A percentile compares a stretch with the other conserved stretches of the same genome.
These are phyloP conservation scores for Acer campestre DNA, from an alignment of 345 rosid species.

Conservation along the genomic window DNA sequence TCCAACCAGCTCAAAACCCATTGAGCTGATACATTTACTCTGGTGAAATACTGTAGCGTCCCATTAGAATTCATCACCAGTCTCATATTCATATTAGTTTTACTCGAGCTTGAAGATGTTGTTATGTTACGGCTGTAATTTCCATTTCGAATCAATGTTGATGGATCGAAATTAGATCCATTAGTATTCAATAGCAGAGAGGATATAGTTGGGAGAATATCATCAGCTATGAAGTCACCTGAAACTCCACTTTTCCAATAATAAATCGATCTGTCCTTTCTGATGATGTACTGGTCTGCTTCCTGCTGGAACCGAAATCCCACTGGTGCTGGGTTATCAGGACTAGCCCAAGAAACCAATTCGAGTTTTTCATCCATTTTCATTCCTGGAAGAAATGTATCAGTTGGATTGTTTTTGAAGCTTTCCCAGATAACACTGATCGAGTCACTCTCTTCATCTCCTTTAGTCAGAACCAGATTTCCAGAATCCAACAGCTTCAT, in stretches of 20 bases:
- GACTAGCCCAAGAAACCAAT: constrained; percentile 37
- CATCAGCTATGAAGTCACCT: background rate
- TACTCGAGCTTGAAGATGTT: background rate
- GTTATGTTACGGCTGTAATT: background rate
- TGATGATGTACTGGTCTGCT: background rate
- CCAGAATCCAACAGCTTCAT: constrained; percentile 33
- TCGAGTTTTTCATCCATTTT: constrained; percentile 14
- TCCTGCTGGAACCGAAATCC: constrained; percentile 20
- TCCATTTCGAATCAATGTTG: background rate
- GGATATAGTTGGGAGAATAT: background rate
- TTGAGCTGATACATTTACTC: background rate
- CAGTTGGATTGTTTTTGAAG: constrained; percentile 33
- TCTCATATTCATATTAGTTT: constrained; percentile 21
- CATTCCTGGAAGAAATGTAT: constrained; percentile 48
- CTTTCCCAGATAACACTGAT: constrained; percentile 23
- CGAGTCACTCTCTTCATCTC: background rate
- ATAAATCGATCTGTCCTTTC: background rate
- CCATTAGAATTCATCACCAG: constrained; percentile 43
- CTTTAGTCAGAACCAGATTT: constrained; percentile 25
- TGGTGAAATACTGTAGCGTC: constrained; percentile 25
- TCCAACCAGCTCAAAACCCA: constrained; percentile 38
- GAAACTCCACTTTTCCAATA: constrained; percentile 25
- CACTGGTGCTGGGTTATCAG: constrained; percentile 33
- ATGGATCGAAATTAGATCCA: constrained; percentile 8
- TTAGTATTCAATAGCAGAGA: background rate